phyloP scores from a whole-genome alignment of 176 grass and related monocot genomes.

The Oryza glaberrima region DNA sequence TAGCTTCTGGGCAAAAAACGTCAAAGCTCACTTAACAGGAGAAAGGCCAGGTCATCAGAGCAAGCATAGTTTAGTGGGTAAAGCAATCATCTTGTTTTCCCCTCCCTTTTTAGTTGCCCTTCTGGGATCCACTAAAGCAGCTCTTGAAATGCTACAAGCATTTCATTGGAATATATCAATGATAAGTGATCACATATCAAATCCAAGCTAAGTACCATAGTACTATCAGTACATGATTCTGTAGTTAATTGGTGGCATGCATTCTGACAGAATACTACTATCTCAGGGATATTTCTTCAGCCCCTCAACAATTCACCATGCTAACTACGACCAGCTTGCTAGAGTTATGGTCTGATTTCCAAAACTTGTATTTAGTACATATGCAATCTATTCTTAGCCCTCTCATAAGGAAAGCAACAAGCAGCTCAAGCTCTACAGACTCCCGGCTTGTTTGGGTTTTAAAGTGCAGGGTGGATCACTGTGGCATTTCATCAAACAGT shows the following conservation, averaged over 20 bases:
- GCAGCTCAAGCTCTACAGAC: background rate
- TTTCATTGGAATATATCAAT: constrained; percentile 1
- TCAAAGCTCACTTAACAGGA: background rate
- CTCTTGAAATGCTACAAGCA: background rate
- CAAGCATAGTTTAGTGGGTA: too few species aligned
- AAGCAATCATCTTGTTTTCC: too few species aligned
- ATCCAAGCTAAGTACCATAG: background rate
- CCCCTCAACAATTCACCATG: background rate
- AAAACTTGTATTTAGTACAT: background rate
- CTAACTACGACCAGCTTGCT: background rate
- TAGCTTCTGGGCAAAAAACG: background rate
- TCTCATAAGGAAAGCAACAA: background rate
- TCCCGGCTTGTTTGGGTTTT: background rate
- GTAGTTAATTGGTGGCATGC: background rate
- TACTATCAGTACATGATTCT: background rate
- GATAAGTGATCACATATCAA: background rate
- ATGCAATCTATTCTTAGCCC: background rate
- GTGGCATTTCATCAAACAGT: constrained; percentile 28
- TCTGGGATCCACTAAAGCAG: background rate
- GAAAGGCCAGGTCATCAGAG: too few species aligned
- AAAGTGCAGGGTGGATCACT: background rate
- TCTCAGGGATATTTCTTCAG: background rate
- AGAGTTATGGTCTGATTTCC: background rate
- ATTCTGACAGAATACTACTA: background rate
- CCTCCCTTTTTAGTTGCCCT: background rate